Conservation (phyloP, 2,329 filamentous ascomycete genomes). For the Colletotrichum godetiae region DNA sequence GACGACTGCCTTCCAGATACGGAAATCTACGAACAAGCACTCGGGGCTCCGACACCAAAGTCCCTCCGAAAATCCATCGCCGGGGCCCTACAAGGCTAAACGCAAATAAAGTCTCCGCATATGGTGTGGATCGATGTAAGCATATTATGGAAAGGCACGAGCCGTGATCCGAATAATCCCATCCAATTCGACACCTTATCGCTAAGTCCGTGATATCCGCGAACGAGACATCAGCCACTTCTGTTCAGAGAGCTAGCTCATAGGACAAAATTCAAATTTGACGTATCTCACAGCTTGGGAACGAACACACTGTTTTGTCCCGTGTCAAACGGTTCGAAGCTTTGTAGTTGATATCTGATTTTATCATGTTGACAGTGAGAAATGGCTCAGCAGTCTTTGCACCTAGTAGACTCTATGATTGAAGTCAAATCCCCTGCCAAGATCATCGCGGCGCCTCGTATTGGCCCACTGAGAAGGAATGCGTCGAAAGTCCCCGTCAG, state of each 20-base stretch:
- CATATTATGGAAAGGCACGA: neutral
- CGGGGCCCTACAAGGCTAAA: neutral
- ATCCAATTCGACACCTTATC: neutral
- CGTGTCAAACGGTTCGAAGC: too few species aligned
- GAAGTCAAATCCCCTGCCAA: neutral
- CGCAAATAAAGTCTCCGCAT: neutral
- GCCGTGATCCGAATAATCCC: neutral
- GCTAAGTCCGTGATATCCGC: too few species aligned
- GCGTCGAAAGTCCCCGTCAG: neutral
- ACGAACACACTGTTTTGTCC: too few species aligned
- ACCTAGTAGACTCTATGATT: neutral
- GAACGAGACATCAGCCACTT: neutral
- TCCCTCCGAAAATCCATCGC: neutral
- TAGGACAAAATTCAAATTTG: neutral
- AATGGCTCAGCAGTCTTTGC: too few species aligned
- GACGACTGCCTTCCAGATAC: neutral
- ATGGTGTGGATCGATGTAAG: neutral
- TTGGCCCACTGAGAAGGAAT: neutral
- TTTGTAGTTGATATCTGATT: too few species aligned
- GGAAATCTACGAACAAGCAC: neutral
- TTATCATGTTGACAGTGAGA: too few species aligned
- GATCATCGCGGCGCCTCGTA: neutral
- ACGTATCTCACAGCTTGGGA: too few species aligned
- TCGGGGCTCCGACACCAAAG: neutral
- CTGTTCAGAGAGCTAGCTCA: neutral